These are phyloP conservation scores for maize (Zea mays) DNA, from an alignment of 176 grass and related monocot genomes.

Conservation along the genomic window DNA sequence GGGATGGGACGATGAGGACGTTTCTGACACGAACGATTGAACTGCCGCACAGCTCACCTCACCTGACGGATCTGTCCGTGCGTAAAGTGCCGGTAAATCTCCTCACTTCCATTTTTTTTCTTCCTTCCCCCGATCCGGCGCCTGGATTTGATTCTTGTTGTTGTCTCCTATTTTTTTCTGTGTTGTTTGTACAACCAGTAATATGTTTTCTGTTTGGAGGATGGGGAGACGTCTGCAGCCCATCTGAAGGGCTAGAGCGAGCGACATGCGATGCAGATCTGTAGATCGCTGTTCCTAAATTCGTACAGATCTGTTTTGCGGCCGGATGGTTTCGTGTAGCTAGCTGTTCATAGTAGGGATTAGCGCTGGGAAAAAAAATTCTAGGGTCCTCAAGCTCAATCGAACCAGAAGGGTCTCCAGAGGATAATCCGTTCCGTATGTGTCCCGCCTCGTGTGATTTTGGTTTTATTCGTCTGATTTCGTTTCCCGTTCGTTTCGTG, in stretches of 20 bases:
- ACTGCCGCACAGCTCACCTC: not conserved
- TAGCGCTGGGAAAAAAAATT: not conserved
- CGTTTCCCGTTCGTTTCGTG: no score
- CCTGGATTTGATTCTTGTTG: constrained; percentile 1
- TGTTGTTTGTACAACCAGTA: not conserved
- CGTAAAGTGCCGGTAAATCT: constrained; percentile 19
- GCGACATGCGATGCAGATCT: not conserved
- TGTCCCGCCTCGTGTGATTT: no score
- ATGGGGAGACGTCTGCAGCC: not conserved
- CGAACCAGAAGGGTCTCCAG: not conserved
- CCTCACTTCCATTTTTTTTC: constrained; percentile 22
- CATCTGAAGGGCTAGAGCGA: not conserved
- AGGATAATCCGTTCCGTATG: no score
- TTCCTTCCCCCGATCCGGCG: not conserved
- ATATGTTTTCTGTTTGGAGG: not conserved
- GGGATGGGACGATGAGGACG: not conserved
- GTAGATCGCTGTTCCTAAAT: not conserved
- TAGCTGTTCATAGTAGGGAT: not conserved
- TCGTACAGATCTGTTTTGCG: not conserved
- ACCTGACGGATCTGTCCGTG: constrained; percentile 18
- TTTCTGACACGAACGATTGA: constrained; percentile 31
- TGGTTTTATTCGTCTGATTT: no score
- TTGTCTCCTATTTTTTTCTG: not conserved
- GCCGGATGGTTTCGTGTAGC: not conserved
- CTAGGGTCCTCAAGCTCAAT: not conserved